Evolutionary conservation across 139 green algal genomes (phyloP), one percentile per base, ranked within the genome.

Genomic region (Eudorina sp.): DNA sequence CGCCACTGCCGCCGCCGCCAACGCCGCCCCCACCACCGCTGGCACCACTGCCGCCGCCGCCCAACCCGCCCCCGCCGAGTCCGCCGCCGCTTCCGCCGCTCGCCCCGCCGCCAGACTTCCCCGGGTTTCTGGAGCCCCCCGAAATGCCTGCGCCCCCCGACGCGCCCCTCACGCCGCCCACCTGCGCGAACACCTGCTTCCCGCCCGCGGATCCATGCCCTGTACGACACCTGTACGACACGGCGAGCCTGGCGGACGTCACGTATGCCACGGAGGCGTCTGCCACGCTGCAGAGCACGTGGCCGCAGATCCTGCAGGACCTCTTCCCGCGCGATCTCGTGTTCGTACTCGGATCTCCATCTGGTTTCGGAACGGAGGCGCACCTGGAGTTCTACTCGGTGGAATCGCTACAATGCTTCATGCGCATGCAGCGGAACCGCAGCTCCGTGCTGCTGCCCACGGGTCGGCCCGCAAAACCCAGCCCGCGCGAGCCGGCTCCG

Each of bases 351-450:
- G 31, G 31, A 45, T 85, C 55, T 53, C 16, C 55, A 55, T 86
- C 60, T 62, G 80, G 80, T 4, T 34, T 41, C 29, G 9, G 31
- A 40, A 34, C 5, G 41, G 80, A 66, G 13, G 40, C 51, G 31
- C 80, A 86, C 31, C 45, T 86, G 36, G 80, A 86, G 80, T 86
- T 86, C 58, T 66, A 75, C 38, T 40, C 70, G 14, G 29, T 6
- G 29, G 5, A 1, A 25, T 51, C 60, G 16, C 80, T 86, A 25
- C 79, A 75, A 27, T 83, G 75, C 75, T 83, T 83, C 31, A 68
- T 83, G 11, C 48, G 19, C 14, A 70, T 83, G 75, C 75, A 83
- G 75, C 34, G 36, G 6, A 70, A 83, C 48, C 31, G 45, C 75
- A 70, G 75, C 53, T 11, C n/a, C 13, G 75, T 83, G 9, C 27